Percentiles rank a stretch among this genome's conserved stretches.
Conservation (phyloP, 768 basidiomycete species). For the Termitomyces sp. region DNA sequence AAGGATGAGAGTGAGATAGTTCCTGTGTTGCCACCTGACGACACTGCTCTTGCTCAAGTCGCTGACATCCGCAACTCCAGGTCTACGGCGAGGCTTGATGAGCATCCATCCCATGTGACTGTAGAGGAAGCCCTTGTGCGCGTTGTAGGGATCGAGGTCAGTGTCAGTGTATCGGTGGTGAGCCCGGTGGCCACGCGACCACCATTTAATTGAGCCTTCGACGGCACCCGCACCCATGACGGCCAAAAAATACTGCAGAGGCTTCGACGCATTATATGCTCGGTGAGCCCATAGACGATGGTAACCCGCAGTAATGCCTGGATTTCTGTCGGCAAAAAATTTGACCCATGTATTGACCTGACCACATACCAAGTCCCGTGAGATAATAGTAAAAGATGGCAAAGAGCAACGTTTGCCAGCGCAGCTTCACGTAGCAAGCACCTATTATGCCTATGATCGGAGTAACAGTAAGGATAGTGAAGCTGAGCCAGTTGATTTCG, state of each 20-base stretch:
- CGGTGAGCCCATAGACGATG: slow-evolving; percentile 98
- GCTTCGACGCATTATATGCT: slow-evolving; percentile 85
- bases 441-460: slow-evolving; percentile 77
- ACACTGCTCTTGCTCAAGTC: slow-evolving; percentile 80
- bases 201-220: slow-evolving; percentile 98
- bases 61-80: slow-evolving; percentile 86
- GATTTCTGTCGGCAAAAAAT: background rate
- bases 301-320: slow-evolving; percentile 90
- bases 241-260: slow-evolving; percentile 83
- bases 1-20: slow-evolving; percentile 71
- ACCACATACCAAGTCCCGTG: slow-evolving; percentile 65
- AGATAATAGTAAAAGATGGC: slow-evolving; percentile 36
- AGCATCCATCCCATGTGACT: slow-evolving; percentile 94
- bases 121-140: slow-evolving; percentile 83
- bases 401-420: slow-evolving; percentile 69
- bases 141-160: slow-evolving; percentile 93
- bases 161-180: slow-evolving; percentile 98
- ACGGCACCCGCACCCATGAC: slow-evolving; percentile 88
- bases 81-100: slow-evolving; percentile 83
- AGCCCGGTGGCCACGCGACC: slow-evolving; percentile 96
- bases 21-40: slow-evolving; percentile 83
- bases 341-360: background rate
- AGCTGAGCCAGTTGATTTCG: slow-evolving; percentile 77
- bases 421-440: slow-evolving; percentile 57
- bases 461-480: slow-evolving; percentile 66